Evolutionary conservation across 306 rosid species (phyloP).

Genomic region (Urtica urens): DNA sequence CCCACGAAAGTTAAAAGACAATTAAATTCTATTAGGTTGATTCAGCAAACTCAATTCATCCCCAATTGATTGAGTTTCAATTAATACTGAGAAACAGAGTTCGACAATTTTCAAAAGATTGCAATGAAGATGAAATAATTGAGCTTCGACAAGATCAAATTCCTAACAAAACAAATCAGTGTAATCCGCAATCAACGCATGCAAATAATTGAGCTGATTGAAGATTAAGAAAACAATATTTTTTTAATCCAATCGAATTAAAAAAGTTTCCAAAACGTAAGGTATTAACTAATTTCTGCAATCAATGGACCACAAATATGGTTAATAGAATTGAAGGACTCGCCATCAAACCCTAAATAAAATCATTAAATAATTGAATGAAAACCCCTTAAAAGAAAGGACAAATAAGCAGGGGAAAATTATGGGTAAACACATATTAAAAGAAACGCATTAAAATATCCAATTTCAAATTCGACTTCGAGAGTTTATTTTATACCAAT

Average conservation of each 20-base stretch:
- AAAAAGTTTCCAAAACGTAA: background rate
- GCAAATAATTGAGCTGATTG: background rate
- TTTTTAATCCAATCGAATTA: background rate
- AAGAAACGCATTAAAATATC: constrained; percentile 2
- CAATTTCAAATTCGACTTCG: constrained; percentile 15
- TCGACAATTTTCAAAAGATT: too few relatives aligned
- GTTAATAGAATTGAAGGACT: background rate
- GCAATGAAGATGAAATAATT: too few relatives aligned
- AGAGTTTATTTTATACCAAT: constrained; percentile 15
- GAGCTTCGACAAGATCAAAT: too few relatives aligned
- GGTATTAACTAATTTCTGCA: background rate
- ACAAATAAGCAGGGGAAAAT: background rate
- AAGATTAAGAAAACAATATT: background rate
- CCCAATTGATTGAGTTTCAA: too few relatives aligned
- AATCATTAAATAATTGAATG: background rate
- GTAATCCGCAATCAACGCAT: background rate
- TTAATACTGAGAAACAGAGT: too few relatives aligned
- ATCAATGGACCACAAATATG: background rate
- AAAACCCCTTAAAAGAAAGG: constrained; percentile 8
- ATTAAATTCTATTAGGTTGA: too few relatives aligned
- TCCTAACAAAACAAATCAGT: too few relatives aligned
- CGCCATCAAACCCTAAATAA: background rate
- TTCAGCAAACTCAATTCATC: too few relatives aligned
- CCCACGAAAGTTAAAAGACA: too few relatives aligned
- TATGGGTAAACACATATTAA: background rate